phyloP scores from a whole-genome alignment of 2,329 filamentous ascomycete genomes.

The Penicillium sp. region DNA sequence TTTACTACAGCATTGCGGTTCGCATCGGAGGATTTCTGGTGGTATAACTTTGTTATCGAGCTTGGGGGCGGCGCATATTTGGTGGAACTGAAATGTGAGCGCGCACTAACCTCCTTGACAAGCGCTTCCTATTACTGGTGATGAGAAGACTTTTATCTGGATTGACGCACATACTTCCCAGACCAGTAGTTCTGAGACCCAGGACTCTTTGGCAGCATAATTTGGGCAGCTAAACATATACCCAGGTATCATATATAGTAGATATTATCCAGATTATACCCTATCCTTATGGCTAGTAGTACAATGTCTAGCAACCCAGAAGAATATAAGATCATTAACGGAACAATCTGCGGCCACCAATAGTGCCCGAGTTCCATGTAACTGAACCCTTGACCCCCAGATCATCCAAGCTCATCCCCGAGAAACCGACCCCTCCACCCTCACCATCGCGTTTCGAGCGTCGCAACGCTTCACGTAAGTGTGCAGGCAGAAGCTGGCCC shows the following conservation, averaged over 20 bases:
- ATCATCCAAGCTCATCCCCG: conserved; percentile 44
- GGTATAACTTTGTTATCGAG: conserved; percentile 17
- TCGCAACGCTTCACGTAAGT: conserved; percentile 47
- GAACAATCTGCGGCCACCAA: conserved; percentile 43
- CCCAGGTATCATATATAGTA: no score
- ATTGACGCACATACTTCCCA: no score
- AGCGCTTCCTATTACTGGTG: conserved; percentile 17
- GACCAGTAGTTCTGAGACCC: no score
- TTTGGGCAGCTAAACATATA: no score
- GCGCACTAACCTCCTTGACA: conserved; percentile 13
- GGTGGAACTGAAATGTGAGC: conserved; percentile 17
- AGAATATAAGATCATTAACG: conserved; percentile 25
- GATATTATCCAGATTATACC: no score
- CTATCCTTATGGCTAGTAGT: no score
- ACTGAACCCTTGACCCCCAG: conserved; percentile 42
- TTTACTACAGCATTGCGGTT: conserved; percentile 13
- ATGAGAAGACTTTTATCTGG: no score
- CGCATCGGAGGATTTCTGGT: conserved; percentile 14
- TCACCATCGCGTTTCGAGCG: conserved; percentile 48
- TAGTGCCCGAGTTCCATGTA: conserved; percentile 41
- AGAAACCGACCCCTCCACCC: conserved; percentile 46
- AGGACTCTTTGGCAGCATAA: no score
- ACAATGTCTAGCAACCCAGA: no score
- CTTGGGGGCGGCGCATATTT: conserved; percentile 15
- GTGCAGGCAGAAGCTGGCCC: conserved; percentile 45